Evolutionary conservation across 1,139 yeast genomes (phyloP).

Genomic region (Debaryomycetaceae sp.): DNA sequence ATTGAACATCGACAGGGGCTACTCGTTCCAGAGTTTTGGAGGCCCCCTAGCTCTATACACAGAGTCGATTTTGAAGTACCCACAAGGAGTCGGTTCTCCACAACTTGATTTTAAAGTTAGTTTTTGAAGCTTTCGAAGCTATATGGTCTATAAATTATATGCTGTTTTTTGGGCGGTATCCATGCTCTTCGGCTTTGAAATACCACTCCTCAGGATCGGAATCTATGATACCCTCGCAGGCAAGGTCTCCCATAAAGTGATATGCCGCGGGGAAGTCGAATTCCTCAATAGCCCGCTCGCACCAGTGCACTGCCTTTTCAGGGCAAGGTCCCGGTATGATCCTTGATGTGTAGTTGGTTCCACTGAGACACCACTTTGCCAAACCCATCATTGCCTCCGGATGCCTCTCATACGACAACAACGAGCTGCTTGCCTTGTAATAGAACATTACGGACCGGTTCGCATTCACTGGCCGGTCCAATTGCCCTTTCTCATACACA

Average conservation of each 20-base stretch:
- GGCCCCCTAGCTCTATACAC: no score
- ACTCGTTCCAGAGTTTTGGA: no score
- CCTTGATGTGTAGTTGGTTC: slow-evolving; percentile 47
- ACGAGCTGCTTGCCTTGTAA: slow-evolving; percentile 59
- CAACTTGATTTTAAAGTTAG: no score
- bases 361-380: slow-evolving; percentile 86
- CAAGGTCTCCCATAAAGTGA: slow-evolving; percentile 72
- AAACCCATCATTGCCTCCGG: slow-evolving; percentile 85
- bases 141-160: neutral
- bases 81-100: no score
- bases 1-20: no score
- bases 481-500: slow-evolving; percentile 78
- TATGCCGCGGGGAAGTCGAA: slow-evolving; percentile 68
- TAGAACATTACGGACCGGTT: slow-evolving; percentile 85
- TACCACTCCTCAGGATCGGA: slow-evolving; percentile 8
- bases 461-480: slow-evolving; percentile 57
- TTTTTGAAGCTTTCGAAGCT: neutral
- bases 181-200: slow-evolving; percentile 8
- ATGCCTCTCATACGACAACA: slow-evolving; percentile 47
- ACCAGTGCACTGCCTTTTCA: slow-evolving; percentile 80
- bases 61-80: no score
- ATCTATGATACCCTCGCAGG: slow-evolving; percentile 54
- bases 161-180: slow-evolving; percentile 3
- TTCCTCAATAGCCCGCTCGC: slow-evolving; percentile 72
- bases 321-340: slow-evolving; percentile 57